Conservation (phyloP, 2,329 filamentous ascomycete genomes). For the Microascus cirrosus region DNA sequence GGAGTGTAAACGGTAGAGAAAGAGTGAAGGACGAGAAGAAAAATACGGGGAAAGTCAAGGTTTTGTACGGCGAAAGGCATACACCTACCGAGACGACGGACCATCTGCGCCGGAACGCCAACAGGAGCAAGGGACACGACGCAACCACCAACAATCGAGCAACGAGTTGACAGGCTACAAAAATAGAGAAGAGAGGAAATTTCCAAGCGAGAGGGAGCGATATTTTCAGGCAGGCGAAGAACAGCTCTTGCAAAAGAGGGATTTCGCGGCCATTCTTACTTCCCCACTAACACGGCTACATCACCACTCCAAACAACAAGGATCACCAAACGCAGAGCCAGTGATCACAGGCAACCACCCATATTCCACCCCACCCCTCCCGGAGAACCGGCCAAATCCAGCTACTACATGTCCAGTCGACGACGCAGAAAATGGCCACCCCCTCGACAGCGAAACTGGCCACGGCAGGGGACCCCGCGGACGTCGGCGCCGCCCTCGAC, state of each 20-base stretch:
- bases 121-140: background rate
- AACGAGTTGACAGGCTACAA: background rate
- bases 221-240: background rate
- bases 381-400: background rate
- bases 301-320: background rate
- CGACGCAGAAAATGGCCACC: background rate
- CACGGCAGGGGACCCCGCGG: background rate
- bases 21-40: background rate
- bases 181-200: background rate
- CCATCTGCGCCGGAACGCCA: background rate
- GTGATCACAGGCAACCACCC: conserved; percentile 1
- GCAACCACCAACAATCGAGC: background rate
- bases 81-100: background rate
- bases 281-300: background rate
- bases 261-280: background rate
- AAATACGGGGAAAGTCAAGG: background rate
- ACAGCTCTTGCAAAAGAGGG: background rate
- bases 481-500: background rate
- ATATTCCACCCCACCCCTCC: background rate
- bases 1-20: background rate
- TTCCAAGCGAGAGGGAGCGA: background rate
- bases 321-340: background rate
- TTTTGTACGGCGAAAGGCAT: background rate
- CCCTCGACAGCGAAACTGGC: conserved; percentile 1
- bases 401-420: background rate